A percentile compares a stretch with the other conserved stretches of the same genome.
These are phyloP conservation scores for Paecilomyces sp. DNA, from an alignment of 2,329 filamentous ascomycete genomes.

Conservation along the genomic window DNA sequence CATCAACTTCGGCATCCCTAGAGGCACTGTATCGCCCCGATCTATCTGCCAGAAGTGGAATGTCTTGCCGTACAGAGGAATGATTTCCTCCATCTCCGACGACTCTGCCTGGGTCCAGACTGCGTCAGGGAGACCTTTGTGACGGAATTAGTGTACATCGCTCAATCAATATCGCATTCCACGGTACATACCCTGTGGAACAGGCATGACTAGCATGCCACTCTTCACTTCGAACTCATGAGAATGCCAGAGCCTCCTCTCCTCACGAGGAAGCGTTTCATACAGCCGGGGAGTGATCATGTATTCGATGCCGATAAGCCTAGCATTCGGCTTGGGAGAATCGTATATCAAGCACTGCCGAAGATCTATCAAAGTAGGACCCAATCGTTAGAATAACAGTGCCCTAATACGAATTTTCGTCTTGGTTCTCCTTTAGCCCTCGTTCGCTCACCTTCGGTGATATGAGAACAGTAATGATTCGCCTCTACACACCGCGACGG, in stretches of 20 bases:
- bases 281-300: conserved; percentile 53
- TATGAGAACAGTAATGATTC: conserved; percentile 78
- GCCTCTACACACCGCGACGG: conserved; percentile 63
- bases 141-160: conserved; percentile 19
- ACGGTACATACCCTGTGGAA: conserved; percentile 27
- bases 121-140: conserved; percentile 37
- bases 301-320: conserved; percentile 80
- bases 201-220: conserved; percentile 74
- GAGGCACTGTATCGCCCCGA: conserved; percentile 56
- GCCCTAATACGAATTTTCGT: too few species aligned
- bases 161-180: not conserved
- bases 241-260: conserved; percentile 16
- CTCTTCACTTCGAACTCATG: conserved; percentile 67
- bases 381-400: too few species aligned
- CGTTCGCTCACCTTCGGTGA: conserved; percentile 49
- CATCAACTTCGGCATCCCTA: conserved; percentile 58
- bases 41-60: conserved; percentile 87
- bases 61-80: conserved; percentile 72
- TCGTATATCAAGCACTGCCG: conserved; percentile 85
- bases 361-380: conserved; percentile 46
- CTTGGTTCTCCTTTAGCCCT: too few species aligned
- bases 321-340: conserved; percentile 56
- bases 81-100: conserved; percentile 69
- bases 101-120: conserved; percentile 72
- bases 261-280: not conserved